These are phyloP conservation scores for Nothophytophthora sp. DNA, from an alignment of 352 stramenopile genomes.

Conservation along the genomic window DNA sequence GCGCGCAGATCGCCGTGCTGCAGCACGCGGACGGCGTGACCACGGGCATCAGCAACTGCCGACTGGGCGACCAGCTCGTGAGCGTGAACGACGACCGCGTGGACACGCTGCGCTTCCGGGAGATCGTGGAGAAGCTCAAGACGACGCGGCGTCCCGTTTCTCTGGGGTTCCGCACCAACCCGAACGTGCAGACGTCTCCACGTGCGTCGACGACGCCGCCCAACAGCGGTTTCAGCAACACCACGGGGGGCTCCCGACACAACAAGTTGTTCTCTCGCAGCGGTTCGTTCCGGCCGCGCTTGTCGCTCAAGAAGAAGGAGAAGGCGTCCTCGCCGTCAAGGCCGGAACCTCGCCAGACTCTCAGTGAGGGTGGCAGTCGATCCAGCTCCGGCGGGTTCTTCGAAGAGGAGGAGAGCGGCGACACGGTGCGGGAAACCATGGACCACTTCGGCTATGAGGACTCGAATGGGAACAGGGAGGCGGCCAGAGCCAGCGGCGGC, in stretches of 20 bases:
- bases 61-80: slow-evolving; percentile 74
- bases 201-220: slow-evolving; percentile 16
- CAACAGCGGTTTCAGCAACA: slow-evolving; percentile 11
- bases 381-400: slow-evolving; percentile 8
- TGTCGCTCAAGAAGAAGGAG: slow-evolving; percentile 5
- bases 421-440: slow-evolving; percentile 23
- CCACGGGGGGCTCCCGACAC: slow-evolving; percentile 7
- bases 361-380: slow-evolving; percentile 16
- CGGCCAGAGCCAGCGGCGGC: slow-evolving; percentile 8
- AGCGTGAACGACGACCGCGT: slow-evolving; percentile 76
- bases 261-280: slow-evolving; percentile 15
- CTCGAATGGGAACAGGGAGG: slow-evolving; percentile 1
- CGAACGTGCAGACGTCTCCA: slow-evolving; percentile 70
- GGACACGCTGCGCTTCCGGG: slow-evolving; percentile 52
- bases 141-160: slow-evolving; percentile 66
- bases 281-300: not conserved
- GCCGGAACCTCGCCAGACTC: slow-evolving; percentile 1
- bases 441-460: slow-evolving; percentile 16
- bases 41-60: slow-evolving; percentile 75
- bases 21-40: slow-evolving; percentile 80
- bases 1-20: slow-evolving; percentile 78
- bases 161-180: slow-evolving; percentile 69
- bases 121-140: slow-evolving; percentile 84
- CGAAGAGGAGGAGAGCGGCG: slow-evolving; percentile 25
- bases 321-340: not conserved